Evolutionary conservation across 2,329 filamentous ascomycete species (phyloP), one percentile per base, ranked within the genome.

Genomic region (Chaetomiaceae sp.): DNA sequence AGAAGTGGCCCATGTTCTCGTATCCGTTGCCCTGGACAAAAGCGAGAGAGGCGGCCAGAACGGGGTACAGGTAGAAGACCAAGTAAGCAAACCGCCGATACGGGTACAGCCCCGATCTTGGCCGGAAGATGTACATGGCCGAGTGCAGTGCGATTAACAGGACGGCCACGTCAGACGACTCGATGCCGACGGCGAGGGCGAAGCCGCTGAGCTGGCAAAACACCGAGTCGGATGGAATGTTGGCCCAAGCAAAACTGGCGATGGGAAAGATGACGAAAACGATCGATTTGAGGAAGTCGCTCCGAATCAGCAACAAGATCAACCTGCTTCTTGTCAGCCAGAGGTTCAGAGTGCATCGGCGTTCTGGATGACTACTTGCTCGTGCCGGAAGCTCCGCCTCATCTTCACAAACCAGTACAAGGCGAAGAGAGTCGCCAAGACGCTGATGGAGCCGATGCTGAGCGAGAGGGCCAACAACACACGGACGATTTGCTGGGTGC

Each of bases 401-500:
- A 91, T 91, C 57, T 82, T 78, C 53, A 81, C 72, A 64, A 91
- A 90, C 83, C 85, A 90, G 69, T 85, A 87, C 37, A 86, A 77
- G 2, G 83, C 77, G 27, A 80, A 64, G 6, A 82, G 61, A 0
- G 78, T 79, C 11, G 80, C 74, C 3, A 77, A 49, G 29, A 88
- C 71, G 61, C 85, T 88, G 59, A 83, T 55, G 1, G 72, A 69
- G 4, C 75, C 71, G 22, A 73, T 64, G 3, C 67, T 61, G 17
- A 83, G 61, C 1, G 77, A 69, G 8, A 77, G 66, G 64, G 53
- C 20, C 2, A 50, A 54, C 19, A 65, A 46, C 14, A 57, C 20
- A 8, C 42, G 40, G 47, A 58, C 27, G 1, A 40, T 53, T 23
- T 53, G 49, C 23, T 38, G 6, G 11, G 36, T 22, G 14, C 15